phyloP scores from a whole-genome alignment of 805 yeast species.

The Metschnikowia rubicola region DNA sequence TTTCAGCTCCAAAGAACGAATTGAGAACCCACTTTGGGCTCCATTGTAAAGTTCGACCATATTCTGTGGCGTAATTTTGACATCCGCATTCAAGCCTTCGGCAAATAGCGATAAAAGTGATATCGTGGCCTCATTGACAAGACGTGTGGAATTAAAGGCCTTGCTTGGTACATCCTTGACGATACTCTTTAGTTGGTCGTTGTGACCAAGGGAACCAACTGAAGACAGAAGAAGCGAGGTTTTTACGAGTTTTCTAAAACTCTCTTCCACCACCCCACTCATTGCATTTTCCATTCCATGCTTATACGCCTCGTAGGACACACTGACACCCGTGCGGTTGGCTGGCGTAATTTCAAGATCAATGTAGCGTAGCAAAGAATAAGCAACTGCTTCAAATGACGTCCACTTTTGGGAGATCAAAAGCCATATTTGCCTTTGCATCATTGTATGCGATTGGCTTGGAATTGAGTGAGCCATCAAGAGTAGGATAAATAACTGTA shows the following conservation, averaged over 20 bases:
- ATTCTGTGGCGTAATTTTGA: slow-evolving; percentile 42
- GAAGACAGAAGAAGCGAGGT: slow-evolving; percentile 27
- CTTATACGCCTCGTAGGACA: slow-evolving; percentile 2
- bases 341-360: slow-evolving; percentile 30
- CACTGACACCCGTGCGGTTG: slow-evolving; percentile 14
- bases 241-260: slow-evolving; percentile 22
- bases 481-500: slow-evolving; percentile 46
- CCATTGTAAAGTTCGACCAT: slow-evolving; percentile 68
- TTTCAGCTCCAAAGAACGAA: slow-evolving; percentile 79
- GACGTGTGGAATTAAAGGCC: slow-evolving; percentile 23
- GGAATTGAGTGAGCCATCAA: slow-evolving; percentile 41
- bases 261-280: slow-evolving; percentile 17
- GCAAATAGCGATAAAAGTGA: slow-evolving; percentile 38
- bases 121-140: slow-evolving; percentile 40
- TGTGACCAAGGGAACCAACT: background rate
- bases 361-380: slow-evolving; percentile 48
- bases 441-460: slow-evolving; percentile 26
- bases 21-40: slow-evolving; percentile 77
- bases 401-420: slow-evolving; percentile 34
- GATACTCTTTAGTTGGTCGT: background rate
- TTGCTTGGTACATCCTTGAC: background rate
- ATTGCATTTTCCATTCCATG: slow-evolving; percentile 15
- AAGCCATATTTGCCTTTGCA: slow-evolving; percentile 23
- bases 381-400: slow-evolving; percentile 42
- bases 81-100: slow-evolving; percentile 20